Base-by-base conservation (phyloP, 768 basidiomycete genomes). In the Mrakia frigida region DNA sequence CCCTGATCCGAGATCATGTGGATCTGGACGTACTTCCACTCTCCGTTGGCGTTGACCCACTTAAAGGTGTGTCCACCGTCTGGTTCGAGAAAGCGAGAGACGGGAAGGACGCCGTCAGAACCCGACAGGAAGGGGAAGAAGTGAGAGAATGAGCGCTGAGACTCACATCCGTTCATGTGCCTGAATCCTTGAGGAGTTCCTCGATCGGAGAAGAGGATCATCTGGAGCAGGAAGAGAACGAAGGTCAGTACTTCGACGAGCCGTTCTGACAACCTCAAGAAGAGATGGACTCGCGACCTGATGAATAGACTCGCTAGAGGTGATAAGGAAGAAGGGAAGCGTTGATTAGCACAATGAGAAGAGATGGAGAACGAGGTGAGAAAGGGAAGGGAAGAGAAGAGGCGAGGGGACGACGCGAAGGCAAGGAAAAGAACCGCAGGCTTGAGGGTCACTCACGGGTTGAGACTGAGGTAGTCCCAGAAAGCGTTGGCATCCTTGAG, bases 401-500 rank as follows among this genome's bases (percentile, higher is more conserved):
- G n/a, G n/a, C n/a, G n/a, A n/a, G n/a, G n/a, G n/a, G n/a, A n/a
- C n/a, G n/a, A n/a, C n/a, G n/a, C n/a, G n/a, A n/a, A n/a, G n/a
- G n/a, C n/a, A n/a, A n/a, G n/a, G n/a, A n/a, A n/a, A n/a, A n/a
- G n/a, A n/a, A n/a, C n/a, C n/a, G n/a, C n/a, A n/a, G n/a, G n/a
- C n/a, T n/a, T n/a, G n/a, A 43, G 1, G 10, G 11, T 11, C 16
- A 43, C 43, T 2, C 11, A 43, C 43, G 85, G 84, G 80, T 85
- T 84, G 77, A 82, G 82, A 5, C 79, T 79, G n/a, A 83, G 81
- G 79, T 85, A 92, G 28, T 92, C 91, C 82, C 79, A 82, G 82
- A 81, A 94, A 87, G 76, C 78, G n/a, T 94, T 91, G 67, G 90
- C 82, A 85, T 93, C 93, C 83, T 91, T 93, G 80, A 95, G 84